Evolutionary conservation across 495 filamentous ascomycete species (phyloP).

Genomic region (Acidomyces sp.): DNA sequence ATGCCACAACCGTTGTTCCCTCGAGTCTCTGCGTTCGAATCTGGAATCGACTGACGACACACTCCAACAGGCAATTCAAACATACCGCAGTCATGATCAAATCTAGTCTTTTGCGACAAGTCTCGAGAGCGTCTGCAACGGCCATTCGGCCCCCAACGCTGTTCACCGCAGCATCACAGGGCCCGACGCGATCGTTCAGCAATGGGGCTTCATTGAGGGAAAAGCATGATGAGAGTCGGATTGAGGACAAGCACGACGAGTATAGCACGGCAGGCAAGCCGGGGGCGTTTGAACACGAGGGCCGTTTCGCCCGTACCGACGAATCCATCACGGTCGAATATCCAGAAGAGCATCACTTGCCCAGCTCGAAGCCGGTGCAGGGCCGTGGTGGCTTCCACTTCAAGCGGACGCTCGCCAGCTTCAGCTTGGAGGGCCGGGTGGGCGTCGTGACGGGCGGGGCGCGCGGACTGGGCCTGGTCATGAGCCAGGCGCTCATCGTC

Average conservation of each 20-base stretch:
- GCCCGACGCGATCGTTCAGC: slow-evolving; percentile 5
- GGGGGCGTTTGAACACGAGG: slow-evolving; percentile 31
- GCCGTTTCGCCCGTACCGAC: slow-evolving; percentile 63
- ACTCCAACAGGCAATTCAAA: too few relatives aligned
- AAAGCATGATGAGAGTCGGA: slow-evolving; percentile 1
- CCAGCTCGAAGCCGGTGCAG: slow-evolving; percentile 50
- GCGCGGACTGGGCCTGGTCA: slow-evolving; percentile 73
- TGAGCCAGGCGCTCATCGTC: slow-evolving; percentile 77
- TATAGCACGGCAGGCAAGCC: slow-evolving; percentile 23
- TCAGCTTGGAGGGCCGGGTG: slow-evolving; percentile 66
- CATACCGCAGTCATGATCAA: slow-evolving; percentile 8
- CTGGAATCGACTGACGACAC: too few relatives aligned
- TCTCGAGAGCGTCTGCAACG: slow-evolving; percentile 15
- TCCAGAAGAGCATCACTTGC: slow-evolving; percentile 56
- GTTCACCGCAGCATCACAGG: slow-evolving; percentile 1
- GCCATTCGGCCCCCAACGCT: slow-evolving; percentile 8
- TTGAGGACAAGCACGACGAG: slow-evolving; percentile 19
- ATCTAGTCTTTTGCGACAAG: slow-evolving; percentile 11
- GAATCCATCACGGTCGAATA: slow-evolving; percentile 62
- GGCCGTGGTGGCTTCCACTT: slow-evolving; percentile 59
- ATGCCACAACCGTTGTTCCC: too few relatives aligned
- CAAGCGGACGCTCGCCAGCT: slow-evolving; percentile 58
- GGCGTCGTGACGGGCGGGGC: slow-evolving; percentile 78
- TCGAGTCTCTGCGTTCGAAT: too few relatives aligned
- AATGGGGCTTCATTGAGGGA: neutral